Conservation (phyloP, 805 yeast species). For the Schizosaccharomyces octosporus region DNA sequence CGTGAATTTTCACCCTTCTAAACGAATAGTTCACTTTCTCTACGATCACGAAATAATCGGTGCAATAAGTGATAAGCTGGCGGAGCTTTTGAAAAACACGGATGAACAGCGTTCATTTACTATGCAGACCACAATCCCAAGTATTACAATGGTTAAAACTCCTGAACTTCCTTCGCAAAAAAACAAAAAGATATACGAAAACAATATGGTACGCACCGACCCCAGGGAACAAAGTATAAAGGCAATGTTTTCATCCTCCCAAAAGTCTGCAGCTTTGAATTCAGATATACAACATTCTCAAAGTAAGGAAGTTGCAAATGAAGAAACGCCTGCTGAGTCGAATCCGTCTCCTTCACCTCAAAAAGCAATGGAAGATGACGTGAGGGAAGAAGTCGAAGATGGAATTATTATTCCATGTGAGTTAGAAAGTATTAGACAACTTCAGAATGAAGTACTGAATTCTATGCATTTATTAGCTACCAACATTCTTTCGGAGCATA, state of each 20-base stretch:
- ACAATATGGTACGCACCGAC: constrained; percentile 49
- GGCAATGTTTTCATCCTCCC: neutral
- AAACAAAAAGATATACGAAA: constrained; percentile 25
- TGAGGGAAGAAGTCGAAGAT: too few species aligned
- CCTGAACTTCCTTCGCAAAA: neutral
- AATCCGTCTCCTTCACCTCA: too few species aligned
- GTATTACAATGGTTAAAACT: neutral
- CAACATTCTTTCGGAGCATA: constrained; percentile 38
- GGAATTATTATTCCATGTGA: neutral
- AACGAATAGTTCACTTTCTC: constrained; percentile 68
- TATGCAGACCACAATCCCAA: constrained; percentile 31
- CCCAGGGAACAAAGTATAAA: constrained; percentile 33
- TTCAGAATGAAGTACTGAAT: constrained; percentile 24
- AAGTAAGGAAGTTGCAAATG: neutral
- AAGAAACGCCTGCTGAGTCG: neutral
- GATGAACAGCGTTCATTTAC: constrained; percentile 48
- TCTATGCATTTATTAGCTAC: constrained; percentile 31
- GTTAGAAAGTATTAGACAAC: constrained; percentile 32
- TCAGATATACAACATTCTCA: constrained; percentile 10
- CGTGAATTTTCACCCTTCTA: constrained; percentile 90
- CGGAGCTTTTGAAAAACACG: constrained; percentile 24
- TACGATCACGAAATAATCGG: constrained; percentile 70
- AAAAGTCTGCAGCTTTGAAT: constrained; percentile 13
- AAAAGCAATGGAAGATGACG: too few species aligned
- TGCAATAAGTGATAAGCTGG: constrained; percentile 25